These are phyloP conservation scores for Plasmodium coatneyi DNA, from an alignment of 169 alveolate genomes.

Conservation along the genomic window DNA sequence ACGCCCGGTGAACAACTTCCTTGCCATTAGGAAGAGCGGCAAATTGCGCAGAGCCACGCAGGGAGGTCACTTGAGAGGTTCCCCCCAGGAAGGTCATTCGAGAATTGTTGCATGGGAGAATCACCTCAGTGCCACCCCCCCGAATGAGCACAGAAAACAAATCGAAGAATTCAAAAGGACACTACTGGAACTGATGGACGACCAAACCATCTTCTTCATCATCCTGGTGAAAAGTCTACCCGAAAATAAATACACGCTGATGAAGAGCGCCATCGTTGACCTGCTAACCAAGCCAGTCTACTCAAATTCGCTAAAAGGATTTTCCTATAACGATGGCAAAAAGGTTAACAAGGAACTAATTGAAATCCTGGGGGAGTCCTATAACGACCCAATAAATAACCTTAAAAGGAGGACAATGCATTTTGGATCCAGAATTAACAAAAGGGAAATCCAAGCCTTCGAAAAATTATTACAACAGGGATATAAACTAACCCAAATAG, in stretches of 20 bases:
- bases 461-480: slow-evolving; percentile 30
- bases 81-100: not conserved
- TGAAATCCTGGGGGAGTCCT: slow-evolving; percentile 52
- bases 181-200: not conserved
- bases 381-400: not conserved
- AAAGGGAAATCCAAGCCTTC: slow-evolving; percentile 13
- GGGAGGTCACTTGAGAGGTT: not conserved
- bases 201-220: slow-evolving; percentile 31
- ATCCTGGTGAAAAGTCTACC: slow-evolving; percentile 25
- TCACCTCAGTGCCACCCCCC: too few relatives aligned
- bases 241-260: slow-evolving; percentile 5
- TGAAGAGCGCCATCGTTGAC: slow-evolving; percentile 10
- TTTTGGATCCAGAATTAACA: slow-evolving; percentile 47
- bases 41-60: not conserved
- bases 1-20: not conserved
- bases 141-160: not conserved
- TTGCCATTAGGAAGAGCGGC: not conserved
- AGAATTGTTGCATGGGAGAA: not conserved
- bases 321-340: slow-evolving; percentile 30
- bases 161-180: slow-evolving; percentile 13
- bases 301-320: slow-evolving; percentile 48
- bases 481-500: slow-evolving; percentile 36
- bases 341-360: slow-evolving; percentile 12
- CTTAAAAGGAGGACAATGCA: slow-evolving; percentile 22
- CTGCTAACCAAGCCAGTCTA: slow-evolving; percentile 34